Evolutionary conservation across 164 flowering plant species (phyloP), one percentile per base, ranked within the genome.

Genomic region (Vitis riparia): DNA sequence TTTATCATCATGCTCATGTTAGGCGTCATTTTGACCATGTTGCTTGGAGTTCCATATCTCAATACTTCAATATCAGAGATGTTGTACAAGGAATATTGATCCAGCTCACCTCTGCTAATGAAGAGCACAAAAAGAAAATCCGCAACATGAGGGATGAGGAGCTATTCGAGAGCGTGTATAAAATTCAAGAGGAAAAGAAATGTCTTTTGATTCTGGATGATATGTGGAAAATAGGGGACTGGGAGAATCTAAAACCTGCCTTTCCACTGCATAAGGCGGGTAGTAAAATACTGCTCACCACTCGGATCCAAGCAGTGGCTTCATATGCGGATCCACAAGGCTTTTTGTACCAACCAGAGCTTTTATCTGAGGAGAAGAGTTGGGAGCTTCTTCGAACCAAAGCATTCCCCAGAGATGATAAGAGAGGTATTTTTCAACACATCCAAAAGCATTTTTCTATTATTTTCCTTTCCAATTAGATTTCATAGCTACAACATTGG

Each of bases 151-250:
- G 44, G 5, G 44, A 32, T 32, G 44, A 47, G 29, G 72, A 68
- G 11, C 3, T 74, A 75, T 3, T 44, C 2, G 12, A 65, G 49
- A 37, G 23, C 17, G 63, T 79, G 1, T 53, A 27, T 9, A 9
- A 51, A 3, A 13, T 56, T 47, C 70, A 68, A 59, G 50, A 51
- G 13, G 62, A 65, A n/a, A 74, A 65, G 47, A 68, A 51, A 29
- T 85, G 77, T 60, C 44, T 84, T 53, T 71, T 84, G 12, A 66
- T 86, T 1, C 68, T 86, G 13, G 90, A 84, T 65, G 84, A 84
- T 51, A 62, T 82, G 14, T 84, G 85, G 82, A 49, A 8, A 10
- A 30, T 0, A 0, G 65, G 66, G 0, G 78, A 62, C 11, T 84
- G 85, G 87, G 68, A 76, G 49, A 2, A 8, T 9, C 44, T 84